Conservation (phyloP, 352 stramenopile species). For the Globisporangium uncinulatum region DNA sequence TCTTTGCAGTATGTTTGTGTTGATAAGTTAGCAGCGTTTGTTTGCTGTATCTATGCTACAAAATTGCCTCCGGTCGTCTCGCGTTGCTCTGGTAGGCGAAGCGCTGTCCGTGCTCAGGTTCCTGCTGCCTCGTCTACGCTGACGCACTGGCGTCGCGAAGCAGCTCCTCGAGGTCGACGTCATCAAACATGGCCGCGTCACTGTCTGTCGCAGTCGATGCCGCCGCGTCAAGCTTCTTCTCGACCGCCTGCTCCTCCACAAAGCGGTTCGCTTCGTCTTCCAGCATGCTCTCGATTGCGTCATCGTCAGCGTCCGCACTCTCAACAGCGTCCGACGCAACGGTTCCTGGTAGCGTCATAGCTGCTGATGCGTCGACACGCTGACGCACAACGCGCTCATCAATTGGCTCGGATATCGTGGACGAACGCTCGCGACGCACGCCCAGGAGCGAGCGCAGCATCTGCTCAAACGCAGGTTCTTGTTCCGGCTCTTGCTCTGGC, state of each 20-base stretch:
- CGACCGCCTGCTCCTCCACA: constrained; percentile 29
- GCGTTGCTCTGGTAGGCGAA: too few relatives aligned
- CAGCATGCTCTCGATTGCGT: constrained; percentile 48
- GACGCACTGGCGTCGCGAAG: constrained; percentile 24
- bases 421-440: constrained; percentile 31
- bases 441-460: constrained; percentile 16
- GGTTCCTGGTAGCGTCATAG: constrained; percentile 12
- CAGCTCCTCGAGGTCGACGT: constrained; percentile 60
- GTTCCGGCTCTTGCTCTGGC: constrained; percentile 1
- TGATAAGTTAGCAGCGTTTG: too few relatives aligned
- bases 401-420: constrained; percentile 11
- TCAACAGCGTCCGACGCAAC: constrained; percentile 9
- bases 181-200: constrained; percentile 42
- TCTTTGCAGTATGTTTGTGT: too few relatives aligned
- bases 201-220: constrained; percentile 4
- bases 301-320: constrained; percentile 2
- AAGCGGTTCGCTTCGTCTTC: constrained; percentile 58
- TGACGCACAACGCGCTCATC: constrained; percentile 46
- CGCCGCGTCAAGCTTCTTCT: constrained; percentile 25
- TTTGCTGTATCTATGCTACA: too few relatives aligned
- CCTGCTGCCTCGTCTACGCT: too few relatives aligned
- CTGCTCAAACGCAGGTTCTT: constrained; percentile 22
- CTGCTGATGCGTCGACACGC: constrained; percentile 28
- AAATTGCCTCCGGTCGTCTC: too few relatives aligned
- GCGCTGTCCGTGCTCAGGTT: too few relatives aligned